Conservation (phyloP, 2,329 filamentous ascomycete genomes). For the Hortaea werneckii region DNA sequence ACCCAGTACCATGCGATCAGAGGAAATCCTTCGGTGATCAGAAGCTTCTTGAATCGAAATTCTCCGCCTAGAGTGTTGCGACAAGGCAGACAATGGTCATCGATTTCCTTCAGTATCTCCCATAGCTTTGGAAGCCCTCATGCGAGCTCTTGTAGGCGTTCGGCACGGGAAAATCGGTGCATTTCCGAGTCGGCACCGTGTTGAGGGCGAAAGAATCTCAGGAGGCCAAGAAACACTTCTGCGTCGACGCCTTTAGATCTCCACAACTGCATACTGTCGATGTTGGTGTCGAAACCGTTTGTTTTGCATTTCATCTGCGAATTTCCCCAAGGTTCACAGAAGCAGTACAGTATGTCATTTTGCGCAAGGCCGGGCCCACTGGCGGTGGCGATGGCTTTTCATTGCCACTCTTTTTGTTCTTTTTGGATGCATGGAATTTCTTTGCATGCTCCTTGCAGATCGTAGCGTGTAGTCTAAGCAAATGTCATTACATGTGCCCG, state of each 20-base stretch:
- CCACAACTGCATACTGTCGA: not conserved
- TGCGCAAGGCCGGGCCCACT: not conserved
- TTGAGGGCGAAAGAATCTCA: too few relatives aligned
- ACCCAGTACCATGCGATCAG: not conserved
- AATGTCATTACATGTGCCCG: too few relatives aligned
- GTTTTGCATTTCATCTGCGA: not conserved
- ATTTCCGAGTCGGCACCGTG: too few relatives aligned
- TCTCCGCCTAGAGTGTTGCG: not conserved
- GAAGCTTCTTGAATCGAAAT: not conserved
- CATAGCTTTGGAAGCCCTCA: not conserved
- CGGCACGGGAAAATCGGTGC: not conserved
- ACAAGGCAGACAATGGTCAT: too few relatives aligned
- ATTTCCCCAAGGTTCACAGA: not conserved
- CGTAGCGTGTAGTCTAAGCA: too few relatives aligned
- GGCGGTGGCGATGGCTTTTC: not conserved
- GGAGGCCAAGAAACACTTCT: too few relatives aligned
- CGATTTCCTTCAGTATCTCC: not conserved
- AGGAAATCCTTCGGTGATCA: not conserved
- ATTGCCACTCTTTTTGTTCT: not conserved
- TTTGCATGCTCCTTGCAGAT: too few relatives aligned
- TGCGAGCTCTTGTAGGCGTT: not conserved
- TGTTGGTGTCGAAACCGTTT: not conserved
- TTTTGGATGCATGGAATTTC: too few relatives aligned
- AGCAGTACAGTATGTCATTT: not conserved
- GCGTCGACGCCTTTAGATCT: not conserved